These are phyloP conservation scores for Pythium rishiriense DNA, from an alignment of 352 stramenopile genomes.

Conservation along the genomic window DNA sequence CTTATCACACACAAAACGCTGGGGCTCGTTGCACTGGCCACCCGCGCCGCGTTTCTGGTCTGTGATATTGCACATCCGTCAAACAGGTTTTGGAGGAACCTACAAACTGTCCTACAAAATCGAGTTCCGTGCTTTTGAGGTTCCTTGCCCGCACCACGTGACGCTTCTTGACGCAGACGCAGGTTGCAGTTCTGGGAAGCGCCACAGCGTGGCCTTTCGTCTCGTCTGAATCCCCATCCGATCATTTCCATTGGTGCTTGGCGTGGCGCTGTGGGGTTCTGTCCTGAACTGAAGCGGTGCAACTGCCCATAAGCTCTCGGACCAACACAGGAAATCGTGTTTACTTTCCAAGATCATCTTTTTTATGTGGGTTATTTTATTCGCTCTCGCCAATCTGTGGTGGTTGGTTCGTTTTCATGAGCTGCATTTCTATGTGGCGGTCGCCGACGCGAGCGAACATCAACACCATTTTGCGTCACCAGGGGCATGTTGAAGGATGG, in stretches of 20 bases:
- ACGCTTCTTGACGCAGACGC: not conserved
- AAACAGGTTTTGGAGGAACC: too few relatives aligned
- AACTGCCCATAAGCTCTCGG: not conserved
- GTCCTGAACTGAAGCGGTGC: not conserved
- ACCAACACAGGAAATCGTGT: not conserved
- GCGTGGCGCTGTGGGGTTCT: not conserved
- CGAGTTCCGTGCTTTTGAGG: not conserved
- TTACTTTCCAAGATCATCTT: not conserved
- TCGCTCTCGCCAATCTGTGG: slow-evolving; percentile 2
- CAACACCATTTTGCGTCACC: not conserved
- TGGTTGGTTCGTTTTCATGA: not conserved
- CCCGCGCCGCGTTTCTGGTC: not conserved
- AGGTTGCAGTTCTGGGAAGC: not conserved
- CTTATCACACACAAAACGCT: not conserved
- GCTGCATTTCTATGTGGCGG: slow-evolving; percentile 19
- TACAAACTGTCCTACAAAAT: not conserved
- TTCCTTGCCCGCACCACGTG: too few relatives aligned
- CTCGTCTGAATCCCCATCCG: not conserved
- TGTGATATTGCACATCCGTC: slow-evolving; percentile 2
- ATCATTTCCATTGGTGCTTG: not conserved
- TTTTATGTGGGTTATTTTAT: not conserved
- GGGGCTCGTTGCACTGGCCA: not conserved
- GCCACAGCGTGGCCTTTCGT: not conserved
- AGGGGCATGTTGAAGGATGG: slow-evolving; percentile 6
- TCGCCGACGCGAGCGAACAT: not conserved